Evolutionary conservation across 495 filamentous ascomycete species (phyloP).

Genomic region (Saxophila tyrrhenica): DNA sequence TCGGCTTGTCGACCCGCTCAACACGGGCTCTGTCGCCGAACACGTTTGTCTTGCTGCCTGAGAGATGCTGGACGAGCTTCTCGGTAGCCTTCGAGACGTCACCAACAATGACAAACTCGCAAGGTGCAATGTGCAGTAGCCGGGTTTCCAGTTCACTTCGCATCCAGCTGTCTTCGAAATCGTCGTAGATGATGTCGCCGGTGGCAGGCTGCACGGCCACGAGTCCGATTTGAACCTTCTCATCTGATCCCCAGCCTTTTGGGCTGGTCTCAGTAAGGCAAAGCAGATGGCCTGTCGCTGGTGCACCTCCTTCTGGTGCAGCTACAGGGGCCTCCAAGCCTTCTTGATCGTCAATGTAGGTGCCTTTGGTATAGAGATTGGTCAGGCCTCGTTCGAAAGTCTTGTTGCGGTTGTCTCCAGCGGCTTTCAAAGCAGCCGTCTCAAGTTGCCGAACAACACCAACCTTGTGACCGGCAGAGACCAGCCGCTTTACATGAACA

Average conservation of each 20-base stretch:
- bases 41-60: slow-evolving; percentile 78
- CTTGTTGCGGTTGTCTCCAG: slow-evolving; percentile 85
- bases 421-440: slow-evolving; percentile 94
- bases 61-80: slow-evolving; percentile 82
- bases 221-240: slow-evolving; percentile 86
- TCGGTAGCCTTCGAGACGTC: slow-evolving; percentile 87
- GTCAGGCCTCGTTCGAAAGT: slow-evolving; percentile 89
- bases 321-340: slow-evolving; percentile 46
- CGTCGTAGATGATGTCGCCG: slow-evolving; percentile 91
- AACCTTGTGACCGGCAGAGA: slow-evolving; percentile 88
- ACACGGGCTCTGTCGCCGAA: slow-evolving; percentile 85
- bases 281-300: slow-evolving; percentile 78
- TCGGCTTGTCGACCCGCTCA: slow-evolving; percentile 63
- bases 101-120: slow-evolving; percentile 92
- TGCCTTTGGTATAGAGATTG: slow-evolving; percentile 96
- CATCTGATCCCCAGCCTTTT: slow-evolving; percentile 80
- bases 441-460: slow-evolving; percentile 94
- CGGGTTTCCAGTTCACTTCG: slow-evolving; percentile 90
- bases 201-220: slow-evolving; percentile 93
- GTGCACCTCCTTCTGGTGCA: slow-evolving; percentile 43
- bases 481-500: slow-evolving; percentile 89
- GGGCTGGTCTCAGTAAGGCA: slow-evolving; percentile 83
- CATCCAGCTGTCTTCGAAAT: slow-evolving; percentile 98
- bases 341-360: slow-evolving; percentile 91
- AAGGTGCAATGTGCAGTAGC: slow-evolving; percentile 86